Evolutionary conservation across 2,329 filamentous ascomycete genomes (phyloP), one percentile per base, ranked within the genome.

Genomic region (Atkinsonella hypoxylon): DNA sequence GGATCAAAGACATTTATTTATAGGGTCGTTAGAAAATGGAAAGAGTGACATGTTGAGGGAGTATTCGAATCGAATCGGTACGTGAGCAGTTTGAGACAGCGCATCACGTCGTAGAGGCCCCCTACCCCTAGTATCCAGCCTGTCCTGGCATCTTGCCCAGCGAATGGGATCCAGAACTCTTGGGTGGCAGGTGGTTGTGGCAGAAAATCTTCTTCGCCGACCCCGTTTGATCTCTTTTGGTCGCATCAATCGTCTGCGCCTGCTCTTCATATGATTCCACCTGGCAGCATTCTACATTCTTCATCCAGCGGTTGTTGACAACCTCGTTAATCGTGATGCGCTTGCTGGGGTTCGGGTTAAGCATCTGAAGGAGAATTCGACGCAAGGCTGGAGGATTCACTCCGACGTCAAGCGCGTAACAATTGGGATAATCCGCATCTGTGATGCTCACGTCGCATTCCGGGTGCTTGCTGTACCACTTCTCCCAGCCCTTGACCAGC

Each of bases 231-330:
- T 71, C 70, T 58, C 74, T 76, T 69, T 81, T 81, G 55, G 76
- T 77, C 0, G 77, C 78, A 57, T 87, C 82, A 53, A 86, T 83
- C 22, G 71, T 65, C 46, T 72, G 71, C n/a, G 72, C 68, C 6
- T 77, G 76, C 53, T 87, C 82, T 32, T 83, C 82, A 62, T 82
- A 85, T 53, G 73, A 77, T 58, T 90, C 86, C 4, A 81, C 68
- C 58, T 87, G 83, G 64, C 88, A 94, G 68, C 88, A 93, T 58
- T 90, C 85, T 40, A 89, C 78, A 48, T 75, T 78, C 69, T 79
- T 84, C 59, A 93, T 70, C 76, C 82, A 89, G n/a, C 82, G 74
- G 58, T 86, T 80, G 54, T 76, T 80, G 49, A 89, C 69, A 1
- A 87, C 81, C 1, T 87, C 79, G 7, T 75, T 68, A 47, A 93